Evolutionary conservation across 2,329 filamentous ascomycete species (phyloP).

Genomic region (Xylaria multiplex): DNA sequence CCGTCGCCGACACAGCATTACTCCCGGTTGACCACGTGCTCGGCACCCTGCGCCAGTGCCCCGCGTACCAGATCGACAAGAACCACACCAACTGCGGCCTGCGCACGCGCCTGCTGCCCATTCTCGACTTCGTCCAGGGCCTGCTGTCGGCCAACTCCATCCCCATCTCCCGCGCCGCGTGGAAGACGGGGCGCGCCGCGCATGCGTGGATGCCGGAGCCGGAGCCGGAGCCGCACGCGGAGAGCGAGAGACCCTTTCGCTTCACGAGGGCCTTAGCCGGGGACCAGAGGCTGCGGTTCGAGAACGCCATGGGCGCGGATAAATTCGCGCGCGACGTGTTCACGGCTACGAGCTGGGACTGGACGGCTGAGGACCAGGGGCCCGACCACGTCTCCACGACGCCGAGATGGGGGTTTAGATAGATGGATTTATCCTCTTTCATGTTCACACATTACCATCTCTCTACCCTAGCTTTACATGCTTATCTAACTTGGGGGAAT

Average conservation of each 20-base stretch:
- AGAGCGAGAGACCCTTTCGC: constrained; percentile 51
- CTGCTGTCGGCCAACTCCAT: constrained; percentile 62
- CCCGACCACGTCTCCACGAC: constrained; percentile 41
- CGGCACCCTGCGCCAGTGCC: constrained; percentile 70
- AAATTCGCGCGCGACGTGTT: constrained; percentile 64
- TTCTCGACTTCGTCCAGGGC: constrained; percentile 71
- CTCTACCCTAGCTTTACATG: too few species aligned
- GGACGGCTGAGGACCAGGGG: constrained; percentile 61
- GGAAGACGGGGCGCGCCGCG: constrained; percentile 55
- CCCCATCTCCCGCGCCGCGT: constrained; percentile 56
- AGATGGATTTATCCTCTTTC: neutral
- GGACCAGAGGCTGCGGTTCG: constrained; percentile 61
- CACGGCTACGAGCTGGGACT: constrained; percentile 67
- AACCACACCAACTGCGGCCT: constrained; percentile 80
- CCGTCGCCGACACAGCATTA: constrained; percentile 60
- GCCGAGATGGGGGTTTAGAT: constrained; percentile 42
- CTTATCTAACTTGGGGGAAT: too few species aligned
- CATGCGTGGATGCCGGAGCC: constrained; percentile 54
- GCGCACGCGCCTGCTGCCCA: constrained; percentile 70
- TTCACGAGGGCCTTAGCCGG: constrained; percentile 63
- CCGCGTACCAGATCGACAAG: constrained; percentile 78
- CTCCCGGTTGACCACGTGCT: constrained; percentile 72
- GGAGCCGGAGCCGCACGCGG: constrained; percentile 36
- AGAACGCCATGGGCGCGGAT: constrained; percentile 61
- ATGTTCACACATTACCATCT: too few species aligned